Evolutionary conservation across 768 basidiomycete genomes (phyloP), one percentile per base, ranked within the genome.

Genomic region (Exsudoporus frostii): DNA sequence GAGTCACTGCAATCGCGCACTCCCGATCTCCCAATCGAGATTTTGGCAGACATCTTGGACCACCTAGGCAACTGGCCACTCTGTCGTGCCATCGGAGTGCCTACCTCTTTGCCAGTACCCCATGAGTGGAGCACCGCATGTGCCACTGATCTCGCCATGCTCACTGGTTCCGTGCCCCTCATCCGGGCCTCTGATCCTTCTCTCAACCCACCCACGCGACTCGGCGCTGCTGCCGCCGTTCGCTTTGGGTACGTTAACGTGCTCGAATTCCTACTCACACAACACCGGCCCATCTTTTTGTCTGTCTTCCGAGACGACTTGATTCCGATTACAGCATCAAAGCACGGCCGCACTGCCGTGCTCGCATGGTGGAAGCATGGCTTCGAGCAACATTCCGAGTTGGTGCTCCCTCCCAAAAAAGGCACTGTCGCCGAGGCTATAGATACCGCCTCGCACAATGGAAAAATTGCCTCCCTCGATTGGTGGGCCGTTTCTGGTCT

Each of bases 11-110:
- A 67, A 47, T 69, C 70, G n/a, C 67, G 62, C 55, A 67, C 71
- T 0, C 81, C 81, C 30, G 84, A 87, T 66, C 78, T 92, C 32
- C 90, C 90, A 0, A 75, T 85, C 49, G 90, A 92, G 66, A 79
- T 92, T 37, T 68, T 92, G 25, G 84, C 86, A 10, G 80, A 86
- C 45, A 90, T 92, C 54, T 69, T 92, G 69, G 87, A 92, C 53
- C 81, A 86, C 58, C 68, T 90, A 9, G 88, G 86, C 14, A 86
- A 91, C 66, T 95, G 91, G 90, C 88, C 92, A 60, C 82, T 95
- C 9, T 76, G 85, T 13, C 85, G 82, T 54, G 85, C 92, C 14
- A 81, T 93, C 33, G 83, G 85, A 19, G 73, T 92, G 1, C 87
- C 85, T 11, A 89, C 89, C 6, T 82, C 82, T 9, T 67, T 93